A percentile compares a stretch with the other conserved stretches of the same genome.
Conservation (phyloP, 768 basidiomycete species). For the Suillus hirtellus region DNA sequence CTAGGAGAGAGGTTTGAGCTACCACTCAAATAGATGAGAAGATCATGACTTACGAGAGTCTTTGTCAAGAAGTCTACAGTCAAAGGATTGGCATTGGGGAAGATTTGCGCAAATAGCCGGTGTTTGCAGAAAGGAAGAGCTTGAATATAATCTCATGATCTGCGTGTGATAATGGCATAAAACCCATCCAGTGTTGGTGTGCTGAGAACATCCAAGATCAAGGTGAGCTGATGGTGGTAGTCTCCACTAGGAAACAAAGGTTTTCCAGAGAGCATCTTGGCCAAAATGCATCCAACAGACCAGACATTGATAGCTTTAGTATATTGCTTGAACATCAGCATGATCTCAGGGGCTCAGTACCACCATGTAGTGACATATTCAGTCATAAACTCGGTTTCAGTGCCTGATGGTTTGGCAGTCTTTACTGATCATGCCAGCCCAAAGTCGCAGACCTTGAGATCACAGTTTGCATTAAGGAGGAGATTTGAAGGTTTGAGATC, state of each 20-base stretch:
- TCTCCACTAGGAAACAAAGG: constrained; percentile 96
- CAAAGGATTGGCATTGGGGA: constrained; percentile 86
- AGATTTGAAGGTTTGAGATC: constrained; percentile 98
- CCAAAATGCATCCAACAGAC: constrained; percentile 87
- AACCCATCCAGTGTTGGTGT: constrained; percentile 98
- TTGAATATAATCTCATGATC: constrained; percentile 94
- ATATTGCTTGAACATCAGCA: constrained; percentile 99
- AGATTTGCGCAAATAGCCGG: constrained; percentile 77
- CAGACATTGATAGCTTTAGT: constrained; percentile 93
- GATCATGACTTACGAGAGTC: constrained; percentile 60
- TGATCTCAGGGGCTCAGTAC: constrained; percentile 99
- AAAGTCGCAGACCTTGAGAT: constrained; percentile 94
- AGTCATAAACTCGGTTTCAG: constrained; percentile 89
- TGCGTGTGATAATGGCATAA: constrained; percentile 90
- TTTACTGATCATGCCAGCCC: constrained; percentile 90
- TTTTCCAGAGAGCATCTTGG: constrained; percentile 97
- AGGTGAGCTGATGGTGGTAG: constrained; percentile 93
- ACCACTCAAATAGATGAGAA: not conserved
- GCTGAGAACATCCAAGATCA: constrained; percentile 95
- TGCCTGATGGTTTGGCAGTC: constrained; percentile 82
- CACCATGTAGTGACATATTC: constrained; percentile 98
- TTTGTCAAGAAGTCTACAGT: constrained; percentile 80
- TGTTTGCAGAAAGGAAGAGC: constrained; percentile 92
- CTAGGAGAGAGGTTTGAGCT: constrained; percentile 35
- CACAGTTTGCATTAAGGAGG: constrained; percentile 96